These are phyloP conservation scores for Trametes cubensis DNA, from an alignment of 768 basidiomycete species.

Conservation along the genomic window DNA sequence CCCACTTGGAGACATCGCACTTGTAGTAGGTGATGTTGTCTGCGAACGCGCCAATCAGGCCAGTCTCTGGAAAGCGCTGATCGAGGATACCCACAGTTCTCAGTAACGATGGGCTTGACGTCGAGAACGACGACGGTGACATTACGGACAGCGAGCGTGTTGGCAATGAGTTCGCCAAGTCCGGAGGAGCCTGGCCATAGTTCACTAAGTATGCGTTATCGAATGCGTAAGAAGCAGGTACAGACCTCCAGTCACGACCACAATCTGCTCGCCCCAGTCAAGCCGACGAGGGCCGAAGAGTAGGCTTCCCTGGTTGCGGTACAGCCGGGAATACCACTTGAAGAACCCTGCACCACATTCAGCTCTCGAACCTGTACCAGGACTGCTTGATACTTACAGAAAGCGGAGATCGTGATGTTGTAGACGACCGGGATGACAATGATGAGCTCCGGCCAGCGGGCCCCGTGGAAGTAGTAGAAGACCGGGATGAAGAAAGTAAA, in stretches of 20 bases:
- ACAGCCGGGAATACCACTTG: conserved; percentile 70
- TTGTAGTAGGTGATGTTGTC: conserved; percentile 85
- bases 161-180: conserved; percentile 84
- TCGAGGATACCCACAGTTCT: conserved; percentile 60
- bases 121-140: conserved; percentile 88
- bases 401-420: conserved; percentile 57
- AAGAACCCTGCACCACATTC: conserved; percentile 49
- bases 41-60: conserved; percentile 32
- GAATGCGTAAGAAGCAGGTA: neutral
- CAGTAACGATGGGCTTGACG: conserved; percentile 72
- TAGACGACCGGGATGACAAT: conserved; percentile 58
- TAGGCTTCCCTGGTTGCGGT: conserved; percentile 72
- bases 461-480: conserved; percentile 75
- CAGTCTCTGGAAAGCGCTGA: neutral
- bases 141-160: conserved; percentile 81
- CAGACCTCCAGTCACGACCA: conserved; percentile 89
- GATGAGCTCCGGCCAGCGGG: conserved; percentile 49
- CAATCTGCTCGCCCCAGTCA: conserved; percentile 88
- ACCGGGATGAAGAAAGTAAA: conserved; percentile 81
- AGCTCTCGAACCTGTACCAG: neutral
- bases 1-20: conserved; percentile 90
- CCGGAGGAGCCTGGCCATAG: conserved; percentile 73
- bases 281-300: conserved; percentile 61
- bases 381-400: conserved; percentile 46
- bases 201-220: neutral